phyloP scores from a whole-genome alignment of 2,329 filamentous ascomycete species.

The Phoma sp. region DNA sequence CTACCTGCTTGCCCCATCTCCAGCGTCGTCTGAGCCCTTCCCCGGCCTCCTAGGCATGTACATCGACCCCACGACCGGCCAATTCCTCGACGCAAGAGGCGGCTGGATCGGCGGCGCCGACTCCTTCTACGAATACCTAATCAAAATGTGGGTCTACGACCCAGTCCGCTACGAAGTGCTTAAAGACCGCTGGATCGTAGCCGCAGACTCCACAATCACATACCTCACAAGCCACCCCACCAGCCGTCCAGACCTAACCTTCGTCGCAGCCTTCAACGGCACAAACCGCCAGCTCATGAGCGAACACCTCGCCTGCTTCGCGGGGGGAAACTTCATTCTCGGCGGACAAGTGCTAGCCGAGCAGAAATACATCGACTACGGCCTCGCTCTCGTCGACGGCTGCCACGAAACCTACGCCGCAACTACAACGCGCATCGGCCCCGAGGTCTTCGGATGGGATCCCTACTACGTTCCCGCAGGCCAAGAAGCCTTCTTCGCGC shows the following conservation, averaged over 20 bases:
- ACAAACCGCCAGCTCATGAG: conserved; percentile 48
- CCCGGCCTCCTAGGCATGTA: conserved; percentile 77
- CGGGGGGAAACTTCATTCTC: conserved; percentile 85
- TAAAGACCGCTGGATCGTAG: conserved; percentile 75
- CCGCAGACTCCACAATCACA: conserved; percentile 77
- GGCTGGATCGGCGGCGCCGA: conserved; percentile 82
- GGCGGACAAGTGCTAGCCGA: conserved; percentile 74
- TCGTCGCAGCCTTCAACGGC: conserved; percentile 66
- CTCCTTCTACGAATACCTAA: conserved; percentile 87
- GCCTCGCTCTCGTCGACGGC: conserved; percentile 72
- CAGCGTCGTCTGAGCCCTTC: conserved; percentile 71
- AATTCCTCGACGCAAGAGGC: conserved; percentile 71
- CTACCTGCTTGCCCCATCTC: conserved; percentile 73
- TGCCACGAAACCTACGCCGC: conserved; percentile 77
- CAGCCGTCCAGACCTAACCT: conserved; percentile 74
- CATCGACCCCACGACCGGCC: conserved; percentile 70
- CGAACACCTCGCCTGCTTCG: conserved; percentile 75
- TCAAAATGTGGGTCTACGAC: conserved; percentile 91
- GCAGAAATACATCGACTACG: conserved; percentile 75
- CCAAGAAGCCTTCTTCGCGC: conserved; percentile 66
- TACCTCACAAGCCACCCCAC: conserved; percentile 74
- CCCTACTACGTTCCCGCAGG: conserved; percentile 36
- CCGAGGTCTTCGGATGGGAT: conserved; percentile 64
- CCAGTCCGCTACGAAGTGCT: conserved; percentile 68
- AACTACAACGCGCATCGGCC: conserved; percentile 77